Evolutionary conservation across 1,284 basidiomycete genomes (phyloP), one percentile per base, ranked within the genome.

Genomic region (Heterobasidion irregulare): DNA sequence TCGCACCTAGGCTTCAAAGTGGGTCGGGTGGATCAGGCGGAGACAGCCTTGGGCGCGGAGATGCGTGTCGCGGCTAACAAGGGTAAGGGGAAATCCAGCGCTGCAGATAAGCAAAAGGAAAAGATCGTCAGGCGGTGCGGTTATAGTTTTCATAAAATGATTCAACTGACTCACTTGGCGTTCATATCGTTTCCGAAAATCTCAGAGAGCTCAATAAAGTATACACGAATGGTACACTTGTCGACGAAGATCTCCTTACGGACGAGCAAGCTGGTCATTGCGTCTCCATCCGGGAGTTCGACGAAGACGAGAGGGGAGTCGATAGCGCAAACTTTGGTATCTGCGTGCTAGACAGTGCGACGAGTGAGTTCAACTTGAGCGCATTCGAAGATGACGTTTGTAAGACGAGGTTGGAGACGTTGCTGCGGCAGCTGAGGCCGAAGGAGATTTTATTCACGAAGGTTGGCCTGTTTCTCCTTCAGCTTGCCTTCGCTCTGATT

Each of bases 221-320:
- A 43, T 90, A 96, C 68, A 99, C 97, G 0, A 94, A 93, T 57
- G 97, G 97, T 8, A 99, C 97, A 0, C 87, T 99, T 33, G 90
- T 98, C 54, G 97, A 99, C 64, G 85, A 87, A 6, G 83, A 86
- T 47, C 85, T 97, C 57, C 78, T 99, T 32, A 89, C 83, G 1
- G 92, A 98, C 58, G 97, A 99, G 61, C 89, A 98, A 71, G 92
- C 92, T 2, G 94, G 92, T 18, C 97, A 99, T 68, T 98, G 95
- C 64, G 82, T 99, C 15, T 86, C 93, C 2, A 86, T 99, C 69
- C 89, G 89, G 56, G 95, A 50, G 33, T 19, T 32, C 2, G 46
- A 47, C 46, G 46, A 47, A 18, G 46, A 47, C 18, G 68, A 72
- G 3, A 71, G 74, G 12, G 67, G 65, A 35, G 77, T 80, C 36